These are phyloP conservation scores for Trichomonascaceae sp. DNA, from an alignment of 1,139 yeast genomes.

Conservation along the genomic window DNA sequence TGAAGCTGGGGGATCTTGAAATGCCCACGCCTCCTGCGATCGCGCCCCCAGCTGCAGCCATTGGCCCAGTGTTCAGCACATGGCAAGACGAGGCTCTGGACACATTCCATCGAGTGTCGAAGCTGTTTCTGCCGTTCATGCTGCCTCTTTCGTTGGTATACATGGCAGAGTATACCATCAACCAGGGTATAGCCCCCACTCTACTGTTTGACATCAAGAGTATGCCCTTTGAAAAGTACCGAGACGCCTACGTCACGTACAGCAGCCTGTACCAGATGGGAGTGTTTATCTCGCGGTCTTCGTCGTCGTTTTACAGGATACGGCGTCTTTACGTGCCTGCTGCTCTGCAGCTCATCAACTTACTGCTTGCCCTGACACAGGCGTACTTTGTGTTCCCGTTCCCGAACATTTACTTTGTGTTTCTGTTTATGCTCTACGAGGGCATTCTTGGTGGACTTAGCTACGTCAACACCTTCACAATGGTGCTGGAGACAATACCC, in stretches of 20 bases:
- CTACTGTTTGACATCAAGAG: slow-evolving; percentile 59
- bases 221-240: slow-evolving; percentile 54
- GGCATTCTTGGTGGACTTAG: slow-evolving; percentile 80
- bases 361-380: slow-evolving; percentile 47
- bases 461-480: slow-evolving; percentile 76
- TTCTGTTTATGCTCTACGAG: slow-evolving; percentile 63
- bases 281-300: slow-evolving; percentile 80
- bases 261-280: slow-evolving; percentile 91
- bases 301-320: slow-evolving; percentile 53
- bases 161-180: slow-evolving; percentile 73
- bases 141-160: slow-evolving; percentile 74
- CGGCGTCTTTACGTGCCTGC: slow-evolving; percentile 49
- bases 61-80: neutral
- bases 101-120: slow-evolving; percentile 33
- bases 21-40: neutral
- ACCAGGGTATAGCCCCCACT: slow-evolving; percentile 87
- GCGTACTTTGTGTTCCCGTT: slow-evolving; percentile 39
- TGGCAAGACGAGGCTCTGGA: neutral
- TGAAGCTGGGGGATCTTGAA: too few relatives aligned
- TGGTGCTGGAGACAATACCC: slow-evolving; percentile 53
- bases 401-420: slow-evolving; percentile 55
- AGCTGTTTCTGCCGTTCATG: slow-evolving; percentile 53
- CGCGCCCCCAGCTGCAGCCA: neutral
- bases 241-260: slow-evolving; percentile 87
- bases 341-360: slow-evolving; percentile 52